These are phyloP conservation scores for Trichosporon sp. DNA, from an alignment of 1,284 basidiomycete species.

Conservation along the genomic window DNA sequence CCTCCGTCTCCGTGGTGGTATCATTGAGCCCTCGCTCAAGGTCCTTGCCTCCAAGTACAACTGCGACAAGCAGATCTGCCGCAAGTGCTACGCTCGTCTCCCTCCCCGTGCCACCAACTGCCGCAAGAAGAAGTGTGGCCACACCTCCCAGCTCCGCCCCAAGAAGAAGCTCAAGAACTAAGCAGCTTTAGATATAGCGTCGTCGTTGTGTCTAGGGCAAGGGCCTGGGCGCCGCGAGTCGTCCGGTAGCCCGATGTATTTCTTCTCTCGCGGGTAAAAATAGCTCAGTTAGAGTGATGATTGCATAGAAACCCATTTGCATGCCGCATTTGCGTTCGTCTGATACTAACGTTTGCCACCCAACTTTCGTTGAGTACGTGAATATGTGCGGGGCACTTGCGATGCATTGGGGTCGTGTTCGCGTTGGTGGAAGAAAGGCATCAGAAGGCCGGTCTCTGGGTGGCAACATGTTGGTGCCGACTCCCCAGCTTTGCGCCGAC, in stretches of 20 bases:
- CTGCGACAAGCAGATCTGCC: slow-evolving; percentile 97
- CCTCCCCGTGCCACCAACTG: slow-evolving; percentile 99
- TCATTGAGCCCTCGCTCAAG: slow-evolving; percentile 98
- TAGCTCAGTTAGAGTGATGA: slow-evolving; percentile 21
- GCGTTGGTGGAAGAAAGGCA: too few relatives aligned
- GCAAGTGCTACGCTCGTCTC: slow-evolving; percentile 99
- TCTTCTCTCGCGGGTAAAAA: slow-evolving; percentile 32
- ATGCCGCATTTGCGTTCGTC: not conserved
- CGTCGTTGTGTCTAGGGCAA: slow-evolving; percentile 19
- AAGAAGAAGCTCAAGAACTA: slow-evolving; percentile 85
- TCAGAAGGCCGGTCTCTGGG: too few relatives aligned
- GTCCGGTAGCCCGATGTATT: slow-evolving; percentile 40
- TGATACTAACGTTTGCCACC: not conserved
- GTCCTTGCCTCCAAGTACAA: slow-evolving; percentile 96
- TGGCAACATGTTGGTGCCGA: too few relatives aligned
- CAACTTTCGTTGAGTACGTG: not conserved
- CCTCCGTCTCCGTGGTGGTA: slow-evolving; percentile 95
- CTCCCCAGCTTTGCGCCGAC: too few relatives aligned
- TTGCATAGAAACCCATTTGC: not conserved
- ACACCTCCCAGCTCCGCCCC: slow-evolving; percentile 93
- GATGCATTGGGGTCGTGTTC: too few relatives aligned
- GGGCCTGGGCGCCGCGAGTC: slow-evolving; percentile 31
- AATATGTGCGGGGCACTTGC: not conserved
- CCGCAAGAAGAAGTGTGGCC: slow-evolving; percentile 70
- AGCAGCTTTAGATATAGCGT: slow-evolving; percentile 28